Percentiles rank a stretch among this genome's conserved stretches.
These are phyloP conservation scores for Hypoxylon sp. DNA, from an alignment of 2,329 filamentous ascomycete genomes.

Conservation along the genomic window DNA sequence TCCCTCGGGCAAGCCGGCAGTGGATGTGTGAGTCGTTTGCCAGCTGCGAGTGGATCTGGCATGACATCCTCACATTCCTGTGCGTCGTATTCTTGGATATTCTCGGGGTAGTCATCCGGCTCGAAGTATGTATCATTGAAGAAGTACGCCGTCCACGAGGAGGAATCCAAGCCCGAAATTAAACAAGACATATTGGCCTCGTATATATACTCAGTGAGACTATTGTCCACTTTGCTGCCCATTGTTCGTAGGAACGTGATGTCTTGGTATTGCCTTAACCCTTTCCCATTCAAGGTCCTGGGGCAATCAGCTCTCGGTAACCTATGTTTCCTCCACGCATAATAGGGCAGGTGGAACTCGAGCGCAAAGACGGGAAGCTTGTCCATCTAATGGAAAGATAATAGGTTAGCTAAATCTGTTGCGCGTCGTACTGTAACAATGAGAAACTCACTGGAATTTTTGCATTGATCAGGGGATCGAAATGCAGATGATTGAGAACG, in stretches of 20 bases:
- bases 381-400: neutral
- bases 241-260: slow-evolving; percentile 28
- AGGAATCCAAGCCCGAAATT: slow-evolving; percentile 14
- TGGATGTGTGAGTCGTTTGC: neutral
- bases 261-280: slow-evolving; percentile 16
- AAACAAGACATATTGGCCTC: slow-evolving; percentile 24
- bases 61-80: neutral
- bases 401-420: neutral
- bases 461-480: slow-evolving; percentile 7
- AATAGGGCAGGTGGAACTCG: slow-evolving; percentile 29
- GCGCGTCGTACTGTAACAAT: neutral
- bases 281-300: neutral
- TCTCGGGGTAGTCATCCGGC: slow-evolving; percentile 12
- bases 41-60: slow-evolving; percentile 21
- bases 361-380: slow-evolving; percentile 11
- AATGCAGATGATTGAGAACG: slow-evolving; percentile 24
- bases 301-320: slow-evolving; percentile 10
- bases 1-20: slow-evolving; percentile 16
- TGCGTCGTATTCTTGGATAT: slow-evolving; percentile 19
- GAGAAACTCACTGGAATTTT: slow-evolving; percentile 13
- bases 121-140: slow-evolving; percentile 32
- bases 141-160: slow-evolving; percentile 24
- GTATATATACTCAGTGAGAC: slow-evolving; percentile 24
- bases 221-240: slow-evolving; percentile 21
- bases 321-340: slow-evolving; percentile 16